Evolutionary conservation across 768 basidiomycete species (phyloP).

Genomic region (Cystofilobasidium bisporidii): DNA sequence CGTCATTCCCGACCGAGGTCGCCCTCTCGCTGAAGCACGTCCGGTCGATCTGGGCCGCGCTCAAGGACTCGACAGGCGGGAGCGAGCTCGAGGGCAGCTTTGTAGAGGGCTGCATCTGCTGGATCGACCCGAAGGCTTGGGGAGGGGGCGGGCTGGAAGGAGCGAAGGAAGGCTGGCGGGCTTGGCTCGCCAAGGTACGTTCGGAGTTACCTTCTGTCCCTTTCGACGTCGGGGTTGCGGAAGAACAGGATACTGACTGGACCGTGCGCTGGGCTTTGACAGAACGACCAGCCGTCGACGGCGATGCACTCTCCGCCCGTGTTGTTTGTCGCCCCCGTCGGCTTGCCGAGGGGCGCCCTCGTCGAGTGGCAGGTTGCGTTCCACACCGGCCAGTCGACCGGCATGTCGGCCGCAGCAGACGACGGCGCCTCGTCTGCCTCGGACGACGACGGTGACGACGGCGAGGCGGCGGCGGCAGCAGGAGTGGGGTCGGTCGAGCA

Average conservation of each 20-base stretch:
- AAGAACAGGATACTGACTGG: no score
- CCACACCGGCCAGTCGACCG: constrained; percentile 34
- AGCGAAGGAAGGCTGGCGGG: constrained; percentile 34
- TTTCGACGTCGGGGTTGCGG: no score
- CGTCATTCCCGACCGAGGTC: constrained; percentile 53
- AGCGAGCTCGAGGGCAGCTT: constrained; percentile 57
- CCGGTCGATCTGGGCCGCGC: constrained; percentile 53
- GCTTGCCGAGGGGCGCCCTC: constrained; percentile 40
- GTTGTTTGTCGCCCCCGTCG: constrained; percentile 36
- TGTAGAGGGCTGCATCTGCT: constrained; percentile 40
- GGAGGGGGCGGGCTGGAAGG: constrained; percentile 18
- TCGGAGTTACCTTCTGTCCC: not conserved
- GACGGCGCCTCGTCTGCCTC: not conserved
- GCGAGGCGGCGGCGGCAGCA: constrained; percentile 31
- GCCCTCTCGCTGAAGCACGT: constrained; percentile 75
- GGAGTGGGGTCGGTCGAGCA: no score
- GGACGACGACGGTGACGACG: constrained; percentile 31
- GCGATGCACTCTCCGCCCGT: constrained; percentile 23
- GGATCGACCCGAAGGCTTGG: constrained; percentile 16
- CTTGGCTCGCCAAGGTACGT: constrained; percentile 28
- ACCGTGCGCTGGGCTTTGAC: not conserved
- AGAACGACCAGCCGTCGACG: not conserved
- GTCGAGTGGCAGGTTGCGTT: constrained; percentile 43
- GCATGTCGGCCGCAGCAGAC: not conserved
- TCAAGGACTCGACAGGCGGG: constrained; percentile 50